Evolutionary conservation across 495 filamentous ascomycete genomes (phyloP).

Genomic region (Neohortaea acidophila): DNA sequence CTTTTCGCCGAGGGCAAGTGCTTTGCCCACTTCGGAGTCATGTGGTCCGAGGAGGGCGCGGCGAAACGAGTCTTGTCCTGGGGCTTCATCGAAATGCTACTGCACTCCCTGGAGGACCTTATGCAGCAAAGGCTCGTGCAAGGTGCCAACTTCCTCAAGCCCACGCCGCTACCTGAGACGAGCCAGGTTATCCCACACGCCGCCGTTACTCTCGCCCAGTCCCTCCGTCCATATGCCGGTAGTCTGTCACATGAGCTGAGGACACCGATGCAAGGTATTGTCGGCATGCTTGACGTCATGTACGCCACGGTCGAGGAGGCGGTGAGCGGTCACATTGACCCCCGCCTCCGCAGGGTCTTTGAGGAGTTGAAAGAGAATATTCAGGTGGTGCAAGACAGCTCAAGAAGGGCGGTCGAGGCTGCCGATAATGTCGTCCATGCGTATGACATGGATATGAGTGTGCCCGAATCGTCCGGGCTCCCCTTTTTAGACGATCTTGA

Average conservation of each 20-base stretch:
- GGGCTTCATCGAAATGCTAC: slow-evolving; percentile 56
- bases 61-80: slow-evolving; percentile 43
- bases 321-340: slow-evolving; percentile 38
- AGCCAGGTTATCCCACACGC: slow-evolving; percentile 34
- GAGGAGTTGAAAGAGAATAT: slow-evolving; percentile 55
- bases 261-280: slow-evolving; percentile 75
- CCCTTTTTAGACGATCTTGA: slow-evolving; percentile 15
- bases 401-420: slow-evolving; percentile 61
- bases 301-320: slow-evolving; percentile 62
- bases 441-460: slow-evolving; percentile 74
- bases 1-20: slow-evolving; percentile 55
- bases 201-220: slow-evolving; percentile 42
- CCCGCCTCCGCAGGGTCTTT: slow-evolving; percentile 40
- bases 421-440: slow-evolving; percentile 77
- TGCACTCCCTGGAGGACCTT: slow-evolving; percentile 63
- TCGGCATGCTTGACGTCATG: slow-evolving; percentile 79
- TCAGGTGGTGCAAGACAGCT: slow-evolving; percentile 69
- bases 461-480: slow-evolving; percentile 41
- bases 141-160: slow-evolving; percentile 26
- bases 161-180: slow-evolving; percentile 11
- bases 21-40: slow-evolving; percentile 58
- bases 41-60: slow-evolving; percentile 54
- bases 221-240: slow-evolving; percentile 61
- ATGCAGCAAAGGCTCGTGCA: slow-evolving; percentile 45
- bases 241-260: slow-evolving; percentile 67